These are phyloP conservation scores for Chamaecyparis obtusa DNA, from an alignment of 75 land plant genomes.

Conservation along the genomic window DNA sequence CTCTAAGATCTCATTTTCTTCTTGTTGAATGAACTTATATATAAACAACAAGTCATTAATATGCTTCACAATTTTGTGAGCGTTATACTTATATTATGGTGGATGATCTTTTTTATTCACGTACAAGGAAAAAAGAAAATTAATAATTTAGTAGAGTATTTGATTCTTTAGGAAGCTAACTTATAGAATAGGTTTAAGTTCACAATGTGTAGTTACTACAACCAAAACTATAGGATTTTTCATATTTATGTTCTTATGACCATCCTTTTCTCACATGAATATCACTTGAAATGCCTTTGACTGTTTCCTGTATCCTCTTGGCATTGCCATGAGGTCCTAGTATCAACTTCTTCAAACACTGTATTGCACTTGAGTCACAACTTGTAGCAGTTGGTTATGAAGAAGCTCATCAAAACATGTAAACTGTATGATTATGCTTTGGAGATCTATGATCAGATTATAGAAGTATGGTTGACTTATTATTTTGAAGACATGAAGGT, in stretches of 20 bases:
- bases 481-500: slow-evolving; percentile 76
- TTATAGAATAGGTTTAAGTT: no score
- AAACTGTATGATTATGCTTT: slow-evolving; percentile 74
- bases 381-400: slow-evolving; percentile 57
- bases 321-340: slow-evolving; percentile 75
- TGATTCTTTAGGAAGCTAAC: no score
- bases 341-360: slow-evolving; percentile 51
- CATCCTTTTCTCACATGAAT: background rate
- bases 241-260: background rate
- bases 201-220: no score
- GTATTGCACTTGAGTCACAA: slow-evolving; percentile 71
- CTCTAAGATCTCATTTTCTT: no score
- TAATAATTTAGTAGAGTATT: no score
- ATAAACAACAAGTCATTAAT: no score
- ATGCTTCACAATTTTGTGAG: no score
- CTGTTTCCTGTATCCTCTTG: slow-evolving; percentile 48
- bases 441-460: slow-evolving; percentile 54
- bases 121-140: no score
- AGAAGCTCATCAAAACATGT: slow-evolving; percentile 49
- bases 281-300: background rate
- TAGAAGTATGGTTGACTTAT: slow-evolving; percentile 72
- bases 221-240: no score
- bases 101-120: no score
- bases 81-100: no score
- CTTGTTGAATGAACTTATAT: no score